Evolutionary conservation across 108 stramenopile genomes (phyloP).

Genomic region (Skeletonema grethae): DNA sequence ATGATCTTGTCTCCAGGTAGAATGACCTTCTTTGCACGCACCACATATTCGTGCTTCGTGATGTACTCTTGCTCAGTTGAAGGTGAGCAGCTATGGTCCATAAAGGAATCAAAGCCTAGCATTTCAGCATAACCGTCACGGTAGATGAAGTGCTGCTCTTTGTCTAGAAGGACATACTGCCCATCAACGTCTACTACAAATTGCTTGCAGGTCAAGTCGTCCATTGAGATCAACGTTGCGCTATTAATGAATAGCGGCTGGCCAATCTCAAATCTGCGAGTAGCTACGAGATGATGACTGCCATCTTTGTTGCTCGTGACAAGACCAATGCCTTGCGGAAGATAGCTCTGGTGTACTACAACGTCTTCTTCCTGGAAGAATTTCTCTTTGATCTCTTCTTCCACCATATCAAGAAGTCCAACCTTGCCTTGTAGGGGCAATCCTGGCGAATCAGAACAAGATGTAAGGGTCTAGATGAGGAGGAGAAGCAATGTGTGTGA

Average conservation of each 20-base stretch:
- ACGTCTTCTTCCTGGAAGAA: conserved; percentile 17
- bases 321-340: conserved; percentile 26
- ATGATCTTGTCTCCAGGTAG: conserved; percentile 29
- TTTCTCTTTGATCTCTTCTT: conserved; percentile 38
- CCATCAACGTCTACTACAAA: conserved; percentile 19
- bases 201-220: conserved; percentile 8
- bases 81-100: conserved; percentile 35
- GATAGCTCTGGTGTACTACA: conserved; percentile 13
- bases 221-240: conserved; percentile 6
- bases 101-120: conserved; percentile 35
- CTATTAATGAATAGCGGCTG: conserved; percentile 23
- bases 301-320: conserved; percentile 19
- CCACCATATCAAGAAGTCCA: conserved; percentile 19
- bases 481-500: background rate
- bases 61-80: conserved; percentile 27
- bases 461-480: background rate
- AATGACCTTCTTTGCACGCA: conserved; percentile 29
- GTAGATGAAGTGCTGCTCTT: conserved; percentile 34
- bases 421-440: conserved; percentile 24
- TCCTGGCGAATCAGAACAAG: conserved; percentile 4
- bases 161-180: conserved; percentile 16
- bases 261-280: conserved; percentile 24
- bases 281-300: conserved; percentile 32
- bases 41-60: conserved; percentile 16
- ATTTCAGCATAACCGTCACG: conserved; percentile 25